Evolutionary conservation across 768 basidiomycete species (phyloP).

Genomic region (Peribolospora baueri): DNA sequence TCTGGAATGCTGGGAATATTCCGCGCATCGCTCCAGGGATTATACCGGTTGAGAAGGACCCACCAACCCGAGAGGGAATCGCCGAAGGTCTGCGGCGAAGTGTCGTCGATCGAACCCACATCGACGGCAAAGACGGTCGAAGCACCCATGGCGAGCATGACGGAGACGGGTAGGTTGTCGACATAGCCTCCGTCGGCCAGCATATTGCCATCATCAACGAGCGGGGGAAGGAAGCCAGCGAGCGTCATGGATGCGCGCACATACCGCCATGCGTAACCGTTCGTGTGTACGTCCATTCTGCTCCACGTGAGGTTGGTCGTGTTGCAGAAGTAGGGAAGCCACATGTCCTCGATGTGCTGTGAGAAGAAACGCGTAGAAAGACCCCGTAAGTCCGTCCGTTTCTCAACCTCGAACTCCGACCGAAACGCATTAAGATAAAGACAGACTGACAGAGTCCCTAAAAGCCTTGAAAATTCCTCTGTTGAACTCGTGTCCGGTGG

Average conservation of each 20-base stretch:
- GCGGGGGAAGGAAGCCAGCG: slow-evolving; percentile 76
- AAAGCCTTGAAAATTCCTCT: slow-evolving; percentile 70
- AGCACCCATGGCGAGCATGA: slow-evolving; percentile 80
- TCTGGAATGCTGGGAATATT: slow-evolving; percentile 72
- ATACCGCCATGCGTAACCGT: slow-evolving; percentile 94
- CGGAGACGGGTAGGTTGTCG: slow-evolving; percentile 68
- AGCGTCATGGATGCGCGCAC: slow-evolving; percentile 93
- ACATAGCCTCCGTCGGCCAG: slow-evolving; percentile 36
- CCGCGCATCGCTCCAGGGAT: slow-evolving; percentile 41
- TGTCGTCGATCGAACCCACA: slow-evolving; percentile 84
- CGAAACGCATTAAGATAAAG: too few relatives aligned
- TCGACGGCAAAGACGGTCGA: slow-evolving; percentile 77
- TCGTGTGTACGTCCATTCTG: slow-evolving; percentile 88
- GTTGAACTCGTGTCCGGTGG: slow-evolving; percentile 85
- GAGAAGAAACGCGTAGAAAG: slow-evolving; percentile 52
- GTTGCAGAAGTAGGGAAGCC: slow-evolving; percentile 86
- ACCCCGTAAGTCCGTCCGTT: slow-evolving; percentile 20
- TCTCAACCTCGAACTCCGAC: too few relatives aligned
- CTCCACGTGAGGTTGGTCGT: slow-evolving; percentile 92
- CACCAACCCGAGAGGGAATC: slow-evolving; percentile 92
- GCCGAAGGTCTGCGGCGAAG: slow-evolving; percentile 78
- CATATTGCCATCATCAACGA: slow-evolving; percentile 82
- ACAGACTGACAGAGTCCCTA: slow-evolving; percentile 6
- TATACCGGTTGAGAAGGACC: slow-evolving; percentile 78
- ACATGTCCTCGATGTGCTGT: slow-evolving; percentile 64